Conservation (phyloP, 2,329 filamentous ascomycete species). For the Hypoxylon sp. region DNA sequence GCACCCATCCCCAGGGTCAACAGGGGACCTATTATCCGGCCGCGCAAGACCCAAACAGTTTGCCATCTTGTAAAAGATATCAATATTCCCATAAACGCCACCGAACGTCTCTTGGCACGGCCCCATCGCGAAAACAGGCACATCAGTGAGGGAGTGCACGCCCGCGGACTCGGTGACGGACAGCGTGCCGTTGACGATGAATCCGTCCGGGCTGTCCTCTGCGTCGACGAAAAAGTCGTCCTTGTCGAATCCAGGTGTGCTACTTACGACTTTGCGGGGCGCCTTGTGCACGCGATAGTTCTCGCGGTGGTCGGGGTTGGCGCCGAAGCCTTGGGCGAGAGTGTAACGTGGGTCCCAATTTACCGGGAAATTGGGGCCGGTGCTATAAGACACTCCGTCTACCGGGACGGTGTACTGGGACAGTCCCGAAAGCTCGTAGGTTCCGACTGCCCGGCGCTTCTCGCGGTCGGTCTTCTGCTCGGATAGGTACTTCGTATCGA, state of each 20-base stretch:
- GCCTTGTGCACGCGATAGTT: slow-evolving; percentile 78
- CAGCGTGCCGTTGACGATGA: slow-evolving; percentile 82
- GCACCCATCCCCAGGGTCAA: slow-evolving; percentile 14
- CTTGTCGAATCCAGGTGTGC: slow-evolving; percentile 62
- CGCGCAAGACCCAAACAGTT: slow-evolving; percentile 71
- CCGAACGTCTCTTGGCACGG: slow-evolving; percentile 84
- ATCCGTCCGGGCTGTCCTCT: slow-evolving; percentile 73
- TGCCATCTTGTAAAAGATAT: slow-evolving; percentile 81
- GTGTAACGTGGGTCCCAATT: slow-evolving; percentile 90
- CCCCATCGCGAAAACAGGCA: slow-evolving; percentile 82
- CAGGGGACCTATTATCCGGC: slow-evolving; percentile 38
- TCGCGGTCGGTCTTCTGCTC: slow-evolving; percentile 74
- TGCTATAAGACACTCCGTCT: slow-evolving; percentile 75
- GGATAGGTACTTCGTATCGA: slow-evolving; percentile 82
- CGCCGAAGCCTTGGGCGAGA: slow-evolving; percentile 78
- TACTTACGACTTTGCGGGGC: slow-evolving; percentile 71
- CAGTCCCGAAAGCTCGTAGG: slow-evolving; percentile 79
- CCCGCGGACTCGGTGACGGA: slow-evolving; percentile 73
- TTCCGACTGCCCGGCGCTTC: slow-evolving; percentile 81
- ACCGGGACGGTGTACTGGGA: slow-evolving; percentile 77
- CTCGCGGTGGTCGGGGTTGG: slow-evolving; percentile 81
- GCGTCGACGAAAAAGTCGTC: slow-evolving; percentile 76
- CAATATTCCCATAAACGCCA: slow-evolving; percentile 77
- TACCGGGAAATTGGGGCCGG: slow-evolving; percentile 80
- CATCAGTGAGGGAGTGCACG: slow-evolving; percentile 82